These are phyloP conservation scores for Sphaerulina musiva DNA, from an alignment of 2,329 filamentous ascomycete genomes.

Conservation along the genomic window DNA sequence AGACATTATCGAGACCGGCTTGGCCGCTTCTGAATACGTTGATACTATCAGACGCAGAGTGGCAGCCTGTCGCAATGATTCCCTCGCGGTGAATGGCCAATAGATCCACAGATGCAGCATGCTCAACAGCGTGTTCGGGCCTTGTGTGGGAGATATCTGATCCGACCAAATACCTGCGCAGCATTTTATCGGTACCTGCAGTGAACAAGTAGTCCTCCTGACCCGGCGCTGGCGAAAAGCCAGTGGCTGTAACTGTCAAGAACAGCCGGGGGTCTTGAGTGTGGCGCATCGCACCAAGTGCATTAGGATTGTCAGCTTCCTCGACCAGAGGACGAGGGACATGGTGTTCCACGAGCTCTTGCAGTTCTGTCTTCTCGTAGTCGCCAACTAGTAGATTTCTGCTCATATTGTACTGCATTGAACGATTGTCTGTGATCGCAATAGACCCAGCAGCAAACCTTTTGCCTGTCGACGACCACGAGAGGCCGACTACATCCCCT, in stretches of 20 bases:
- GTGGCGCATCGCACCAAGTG: constrained; percentile 41
- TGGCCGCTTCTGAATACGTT: constrained; percentile 16
- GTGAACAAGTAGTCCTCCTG: constrained; percentile 27
- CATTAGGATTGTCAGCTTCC: constrained; percentile 36
- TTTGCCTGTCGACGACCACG: constrained; percentile 51
- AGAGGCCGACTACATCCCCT: constrained; percentile 50
- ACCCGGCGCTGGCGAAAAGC: constrained; percentile 41
- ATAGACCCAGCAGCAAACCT: constrained; percentile 53
- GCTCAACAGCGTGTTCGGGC: constrained; percentile 32
- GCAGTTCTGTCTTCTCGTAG: constrained; percentile 36
- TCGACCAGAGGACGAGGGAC: constrained; percentile 38
- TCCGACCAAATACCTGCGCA: constrained; percentile 35
- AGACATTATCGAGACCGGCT: background rate
- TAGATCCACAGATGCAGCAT: constrained; percentile 47
- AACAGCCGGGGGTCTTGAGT: constrained; percentile 50
- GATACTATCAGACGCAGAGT: constrained; percentile 17
- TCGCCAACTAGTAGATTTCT: constrained; percentile 54
- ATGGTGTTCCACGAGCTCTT: constrained; percentile 51
- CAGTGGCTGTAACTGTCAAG: constrained; percentile 50
- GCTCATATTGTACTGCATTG: constrained; percentile 55
- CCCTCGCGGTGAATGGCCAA: constrained; percentile 36
- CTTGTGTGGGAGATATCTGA: constrained; percentile 2
- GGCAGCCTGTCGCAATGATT: constrained; percentile 21
- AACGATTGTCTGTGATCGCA: constrained; percentile 48
- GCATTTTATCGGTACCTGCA: constrained; percentile 49